A percentile compares a stretch with the other conserved stretches of the same genome.
phyloP scores from a whole-genome alignment of 805 yeast species.

The Saccharomycopsis babjevae region DNA sequence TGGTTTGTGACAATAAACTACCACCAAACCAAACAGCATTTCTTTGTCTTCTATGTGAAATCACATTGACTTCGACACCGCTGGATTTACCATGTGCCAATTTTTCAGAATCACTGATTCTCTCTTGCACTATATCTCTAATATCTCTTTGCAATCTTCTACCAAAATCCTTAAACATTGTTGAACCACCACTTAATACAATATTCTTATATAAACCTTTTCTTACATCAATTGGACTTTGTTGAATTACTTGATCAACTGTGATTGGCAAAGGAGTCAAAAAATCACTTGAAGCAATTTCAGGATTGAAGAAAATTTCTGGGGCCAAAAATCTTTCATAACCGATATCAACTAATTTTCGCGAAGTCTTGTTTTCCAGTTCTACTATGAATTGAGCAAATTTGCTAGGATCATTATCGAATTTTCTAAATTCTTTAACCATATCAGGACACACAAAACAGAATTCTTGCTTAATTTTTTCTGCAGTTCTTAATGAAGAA shows the following conservation, averaged over 20 bases:
- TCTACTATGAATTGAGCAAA: conserved; percentile 90
- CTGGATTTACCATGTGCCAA: conserved; percentile 63
- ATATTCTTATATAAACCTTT: conserved; percentile 92
- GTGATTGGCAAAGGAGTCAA: conserved; percentile 93
- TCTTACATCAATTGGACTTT: conserved; percentile 96
- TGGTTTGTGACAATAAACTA: conserved; percentile 88
- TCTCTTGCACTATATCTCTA: conserved; percentile 74
- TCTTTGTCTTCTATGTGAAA: conserved; percentile 93
- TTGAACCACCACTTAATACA: conserved; percentile 94
- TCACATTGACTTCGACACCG: conserved; percentile 95
- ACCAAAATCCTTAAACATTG: conserved; percentile 98
- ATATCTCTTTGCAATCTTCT: conserved; percentile 94
- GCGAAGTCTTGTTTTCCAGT: conserved; percentile 54
- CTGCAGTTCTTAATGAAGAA: conserved; percentile 91
- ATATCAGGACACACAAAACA: conserved; percentile 98
- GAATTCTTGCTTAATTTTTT: conserved; percentile 89
- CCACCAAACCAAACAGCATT: conserved; percentile 99
- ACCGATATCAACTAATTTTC: conserved; percentile 79
- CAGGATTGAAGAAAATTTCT: conserved; percentile 98
- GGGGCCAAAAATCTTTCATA: conserved; percentile 97
- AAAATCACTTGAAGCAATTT: conserved; percentile 90
- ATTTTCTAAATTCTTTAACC: conserved; percentile 90
- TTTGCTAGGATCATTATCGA: conserved; percentile 87
- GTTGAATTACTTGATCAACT: conserved; percentile 90
- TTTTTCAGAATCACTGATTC: conserved; percentile 74